Base-by-base conservation (phyloP, 495 filamentous ascomycete species). In the Talaromyces stipitatus region DNA sequence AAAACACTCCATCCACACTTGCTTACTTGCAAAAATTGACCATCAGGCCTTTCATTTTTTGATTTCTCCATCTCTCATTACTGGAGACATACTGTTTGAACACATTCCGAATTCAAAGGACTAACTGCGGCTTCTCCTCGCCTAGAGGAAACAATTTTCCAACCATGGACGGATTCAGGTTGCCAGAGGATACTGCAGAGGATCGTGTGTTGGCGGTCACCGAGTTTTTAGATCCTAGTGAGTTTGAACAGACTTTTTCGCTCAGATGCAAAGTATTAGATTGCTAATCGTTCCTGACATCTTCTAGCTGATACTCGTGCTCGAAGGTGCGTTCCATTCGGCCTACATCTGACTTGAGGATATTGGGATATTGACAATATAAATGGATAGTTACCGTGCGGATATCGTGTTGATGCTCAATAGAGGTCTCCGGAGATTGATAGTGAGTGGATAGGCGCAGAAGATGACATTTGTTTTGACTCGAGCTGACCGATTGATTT, bases 351-450 rank as follows among this genome's bases (percentile, higher is more conserved):
- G 33, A 48, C 24, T 36, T 22, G 16, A 18, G 8, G 27, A 33
- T 18, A 26, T 22, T 18, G 10, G n/a, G 9, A 7, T 27, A 12
- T 52, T 6, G 20, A 23, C 60, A 24, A 58, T 48, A 53, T 14
- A 14, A 11, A 28, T 12, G 55, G 61, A 61, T 29, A 84, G 82
- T 63, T 94, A 94, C 72, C 82, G 89, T 66, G 82, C 89, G 45
- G 90, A 92, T 64, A 91, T 94, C 67, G 84, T 95, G 58, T 75
- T 92, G 65, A 97, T 97, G 92, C 81, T 97, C 43, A 91, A 95
- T 68, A 88, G 90, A 62, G 88, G 87, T 58, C 75, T 89, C 62
- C 82, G 89, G 58, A 80, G 92, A 64, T 79, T 86, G 55, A 79
- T 72, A 55, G 83, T 83, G 63, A 56, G 79, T 69, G 41, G 16